Evolutionary conservation across 164 flowering plant genomes (phyloP).

Genomic region (Cinnamomum micranthum): DNA sequence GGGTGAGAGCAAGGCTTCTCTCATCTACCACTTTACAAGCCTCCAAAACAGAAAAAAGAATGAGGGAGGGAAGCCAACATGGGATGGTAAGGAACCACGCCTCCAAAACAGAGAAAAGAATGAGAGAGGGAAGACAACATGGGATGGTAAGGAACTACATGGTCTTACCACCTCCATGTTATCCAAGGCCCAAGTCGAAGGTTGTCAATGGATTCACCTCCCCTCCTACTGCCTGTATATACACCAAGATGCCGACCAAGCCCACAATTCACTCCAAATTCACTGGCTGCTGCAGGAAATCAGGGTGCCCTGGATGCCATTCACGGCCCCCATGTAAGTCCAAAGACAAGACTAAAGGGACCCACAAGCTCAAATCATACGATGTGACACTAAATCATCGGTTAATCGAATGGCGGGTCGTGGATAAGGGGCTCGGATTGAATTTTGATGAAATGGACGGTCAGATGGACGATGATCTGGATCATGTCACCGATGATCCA

Average conservation of each 20-base stretch:
- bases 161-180: neutral
- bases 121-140: slow-evolving; percentile 71
- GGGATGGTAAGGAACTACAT: slow-evolving; percentile 43
- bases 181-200: neutral
- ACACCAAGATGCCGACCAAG: slow-evolving; percentile 39
- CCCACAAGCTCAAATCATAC: slow-evolving; percentile 32
- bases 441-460: slow-evolving; percentile 19
- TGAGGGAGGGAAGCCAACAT: slow-evolving; percentile 71
- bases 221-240: neutral
- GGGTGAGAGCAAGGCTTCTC: neutral
- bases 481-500: slow-evolving; percentile 17
- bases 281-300: slow-evolving; percentile 53
- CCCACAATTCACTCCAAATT: slow-evolving; percentile 87
- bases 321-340: slow-evolving; percentile 43
- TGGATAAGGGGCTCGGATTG: slow-evolving; percentile 5
- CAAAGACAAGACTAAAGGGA: slow-evolving; percentile 54
- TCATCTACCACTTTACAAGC: neutral
- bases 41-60: neutral
- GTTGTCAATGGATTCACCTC: slow-evolving; percentile 1
- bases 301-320: slow-evolving; percentile 46
- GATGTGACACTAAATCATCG: slow-evolving; percentile 21
- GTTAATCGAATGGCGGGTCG: slow-evolving; percentile 5
- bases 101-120: slow-evolving; percentile 6
- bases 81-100: slow-evolving; percentile 43
- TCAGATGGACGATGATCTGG: slow-evolving; percentile 38